Evolutionary conservation across 2,329 filamentous ascomycete genomes (phyloP).

Genomic region (Aspergillus sp.): DNA sequence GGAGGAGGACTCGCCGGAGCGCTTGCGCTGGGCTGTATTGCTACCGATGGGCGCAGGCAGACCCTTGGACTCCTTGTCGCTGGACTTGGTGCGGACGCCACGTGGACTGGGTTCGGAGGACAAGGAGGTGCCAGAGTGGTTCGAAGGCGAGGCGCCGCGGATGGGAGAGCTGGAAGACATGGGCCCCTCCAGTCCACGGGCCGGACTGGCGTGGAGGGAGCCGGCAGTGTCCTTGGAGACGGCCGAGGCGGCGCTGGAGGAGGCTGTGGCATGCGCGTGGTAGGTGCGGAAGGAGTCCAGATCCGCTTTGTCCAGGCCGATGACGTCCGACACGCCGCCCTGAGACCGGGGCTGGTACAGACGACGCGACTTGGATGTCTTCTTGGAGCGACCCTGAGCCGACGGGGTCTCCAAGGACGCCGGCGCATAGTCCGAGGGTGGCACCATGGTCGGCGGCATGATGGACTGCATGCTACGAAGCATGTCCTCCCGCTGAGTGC

Average conservation of each 20-base stretch:
- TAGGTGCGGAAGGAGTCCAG: conserved; percentile 9
- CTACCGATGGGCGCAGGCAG: conserved; percentile 15
- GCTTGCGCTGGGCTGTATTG: conserved; percentile 11
- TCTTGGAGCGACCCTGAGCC: conserved; percentile 15
- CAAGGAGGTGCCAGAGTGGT: conserved; percentile 11
- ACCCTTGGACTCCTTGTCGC: conserved; percentile 7
- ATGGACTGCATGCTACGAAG: conserved; percentile 20
- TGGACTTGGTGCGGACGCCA: conserved; percentile 8
- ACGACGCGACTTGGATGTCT: conserved; percentile 18
- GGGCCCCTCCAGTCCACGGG: conserved; percentile 5
- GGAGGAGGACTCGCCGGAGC: conserved; percentile 13
- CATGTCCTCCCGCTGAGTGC: conserved; percentile 17
- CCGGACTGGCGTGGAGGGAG: conserved; percentile 13
- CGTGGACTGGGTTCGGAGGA: conserved; percentile 19
- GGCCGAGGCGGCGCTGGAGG: conserved; percentile 14
- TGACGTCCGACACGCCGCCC: neutral
- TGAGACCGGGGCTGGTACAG: conserved; percentile 20
- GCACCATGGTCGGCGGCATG: conserved; percentile 13
- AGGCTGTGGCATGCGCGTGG: conserved; percentile 7
- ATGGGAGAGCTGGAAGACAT: conserved; percentile 17
- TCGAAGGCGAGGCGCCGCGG: conserved; percentile 19
- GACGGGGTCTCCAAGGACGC: conserved; percentile 6
- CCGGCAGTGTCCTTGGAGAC: conserved; percentile 13
- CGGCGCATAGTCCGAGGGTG: conserved; percentile 9
- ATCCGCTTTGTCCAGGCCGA: conserved; percentile 4